Conservation (phyloP, 352 stramenopile genomes). For the Detonula confervacea region DNA sequence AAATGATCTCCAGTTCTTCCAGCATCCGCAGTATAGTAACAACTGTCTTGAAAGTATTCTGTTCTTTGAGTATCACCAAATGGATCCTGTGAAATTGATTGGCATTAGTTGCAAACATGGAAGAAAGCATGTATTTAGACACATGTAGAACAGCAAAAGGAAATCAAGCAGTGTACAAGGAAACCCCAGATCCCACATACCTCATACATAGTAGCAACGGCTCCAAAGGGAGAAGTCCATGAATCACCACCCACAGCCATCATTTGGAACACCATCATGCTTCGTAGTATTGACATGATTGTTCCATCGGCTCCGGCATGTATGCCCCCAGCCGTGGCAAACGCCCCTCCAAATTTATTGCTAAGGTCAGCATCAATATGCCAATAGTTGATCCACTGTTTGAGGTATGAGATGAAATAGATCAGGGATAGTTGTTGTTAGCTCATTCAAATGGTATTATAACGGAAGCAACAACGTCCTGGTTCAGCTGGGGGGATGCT, state of each 20-base stretch:
- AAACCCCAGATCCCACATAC: constrained; percentile 34
- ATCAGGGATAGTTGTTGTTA: background rate
- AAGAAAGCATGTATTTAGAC: background rate
- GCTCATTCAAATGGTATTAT: background rate
- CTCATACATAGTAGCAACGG: constrained; percentile 87
- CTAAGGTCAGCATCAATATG: constrained; percentile 85
- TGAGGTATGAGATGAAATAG: constrained; percentile 45
- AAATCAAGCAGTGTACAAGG: background rate
- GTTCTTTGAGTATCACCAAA: constrained; percentile 43
- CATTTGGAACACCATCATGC: constrained; percentile 90
- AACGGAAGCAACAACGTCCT: too few relatives aligned
- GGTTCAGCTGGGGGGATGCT: too few relatives aligned
- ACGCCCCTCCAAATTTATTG: constrained; percentile 88
- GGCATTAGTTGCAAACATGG: background rate
- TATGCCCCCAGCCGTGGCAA: constrained; percentile 88
- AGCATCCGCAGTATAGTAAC: constrained; percentile 40
- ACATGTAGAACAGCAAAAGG: background rate
- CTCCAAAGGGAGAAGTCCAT: constrained; percentile 88
- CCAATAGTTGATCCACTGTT: constrained; percentile 86
- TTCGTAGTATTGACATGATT: constrained; percentile 89
- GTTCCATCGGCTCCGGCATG: constrained; percentile 88
- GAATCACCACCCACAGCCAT: constrained; percentile 87
- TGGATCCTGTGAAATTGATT: constrained; percentile 29
- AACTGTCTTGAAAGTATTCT: constrained; percentile 33
- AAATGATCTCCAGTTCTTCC: constrained; percentile 83